phyloP scores from a whole-genome alignment of 352 stramenopile species.

The Globisporangium sylvaticum region DNA sequence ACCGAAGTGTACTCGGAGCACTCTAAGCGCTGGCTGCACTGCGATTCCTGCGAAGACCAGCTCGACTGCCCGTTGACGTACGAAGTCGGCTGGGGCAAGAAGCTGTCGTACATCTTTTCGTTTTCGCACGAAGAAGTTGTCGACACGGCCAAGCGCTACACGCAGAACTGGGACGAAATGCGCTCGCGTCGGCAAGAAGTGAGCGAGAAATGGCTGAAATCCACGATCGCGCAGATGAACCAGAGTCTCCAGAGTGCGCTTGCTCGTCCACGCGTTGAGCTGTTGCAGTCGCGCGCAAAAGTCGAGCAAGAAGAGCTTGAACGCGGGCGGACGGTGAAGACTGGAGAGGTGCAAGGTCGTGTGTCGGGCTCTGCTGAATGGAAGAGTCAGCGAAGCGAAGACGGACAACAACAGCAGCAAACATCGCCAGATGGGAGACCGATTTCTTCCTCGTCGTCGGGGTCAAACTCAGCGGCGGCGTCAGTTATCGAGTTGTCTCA shows the following conservation, averaged over 20 bases:
- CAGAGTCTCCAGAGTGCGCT: slow-evolving; percentile 24
- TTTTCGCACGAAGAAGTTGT: slow-evolving; percentile 86
- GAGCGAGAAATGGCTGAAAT: slow-evolving; percentile 56
- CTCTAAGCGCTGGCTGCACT: slow-evolving; percentile 89
- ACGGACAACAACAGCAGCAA: slow-evolving; percentile 24
- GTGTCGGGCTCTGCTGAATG: slow-evolving; percentile 79
- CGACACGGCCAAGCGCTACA: slow-evolving; percentile 87
- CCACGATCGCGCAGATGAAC: slow-evolving; percentile 57
- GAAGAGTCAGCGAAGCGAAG: slow-evolving; percentile 69
- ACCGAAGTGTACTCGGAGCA: slow-evolving; percentile 88
- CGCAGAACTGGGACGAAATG: slow-evolving; percentile 65
- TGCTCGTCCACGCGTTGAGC: slow-evolving; percentile 23
- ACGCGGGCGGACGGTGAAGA: slow-evolving; percentile 26
- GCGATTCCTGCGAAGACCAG: slow-evolving; percentile 92
- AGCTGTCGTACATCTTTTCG: slow-evolving; percentile 91
- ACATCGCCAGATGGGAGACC: not conserved
- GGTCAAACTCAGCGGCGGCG: not conserved
- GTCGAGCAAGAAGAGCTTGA: slow-evolving; percentile 50
- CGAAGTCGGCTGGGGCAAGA: slow-evolving; percentile 94
- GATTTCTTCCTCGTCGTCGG: not conserved
- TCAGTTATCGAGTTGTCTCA: slow-evolving; percentile 33
- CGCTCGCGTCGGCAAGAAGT: slow-evolving; percentile 54
- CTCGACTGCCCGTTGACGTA: slow-evolving; percentile 93
- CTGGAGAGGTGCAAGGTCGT: slow-evolving; percentile 55
- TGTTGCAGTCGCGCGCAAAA: slow-evolving; percentile 34